These are phyloP conservation scores for Pisolithus sp. DNA, from an alignment of 768 basidiomycete genomes.

Conservation along the genomic window DNA sequence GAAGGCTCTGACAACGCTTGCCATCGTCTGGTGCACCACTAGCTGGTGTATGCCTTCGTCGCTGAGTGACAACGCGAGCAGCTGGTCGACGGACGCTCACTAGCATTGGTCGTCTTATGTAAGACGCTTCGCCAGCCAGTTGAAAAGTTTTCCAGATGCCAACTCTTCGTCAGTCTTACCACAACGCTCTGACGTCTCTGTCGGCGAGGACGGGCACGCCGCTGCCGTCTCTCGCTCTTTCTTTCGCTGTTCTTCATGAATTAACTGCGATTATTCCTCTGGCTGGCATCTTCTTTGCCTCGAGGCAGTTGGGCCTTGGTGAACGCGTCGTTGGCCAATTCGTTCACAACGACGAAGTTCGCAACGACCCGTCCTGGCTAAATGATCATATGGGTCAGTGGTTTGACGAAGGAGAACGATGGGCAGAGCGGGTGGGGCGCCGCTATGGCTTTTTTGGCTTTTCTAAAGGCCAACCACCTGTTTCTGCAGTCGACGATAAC, in stretches of 20 bases:
- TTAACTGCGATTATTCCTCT: slow-evolving; percentile 75
- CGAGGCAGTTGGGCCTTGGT: slow-evolving; percentile 63
- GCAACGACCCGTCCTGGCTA: slow-evolving; percentile 31
- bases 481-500: slow-evolving; percentile 2
- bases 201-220: slow-evolving; percentile 70
- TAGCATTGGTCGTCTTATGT: slow-evolving; percentile 23
- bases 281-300: slow-evolving; percentile 64
- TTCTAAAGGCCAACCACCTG: slow-evolving; percentile 38
- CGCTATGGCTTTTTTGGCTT: slow-evolving; percentile 81
- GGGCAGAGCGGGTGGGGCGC: slow-evolving; percentile 64
- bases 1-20: not conserved
- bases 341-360: slow-evolving; percentile 11
- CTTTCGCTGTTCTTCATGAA: slow-evolving; percentile 83
- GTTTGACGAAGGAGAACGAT: slow-evolving; percentile 72
- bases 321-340: slow-evolving; percentile 50
- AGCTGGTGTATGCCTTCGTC: not conserved
- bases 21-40: not conserved
- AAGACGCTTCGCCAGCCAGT: slow-evolving; percentile 2
- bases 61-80: slow-evolving; percentile 4
- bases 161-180: slow-evolving; percentile 30
- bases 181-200: slow-evolving; percentile 47
- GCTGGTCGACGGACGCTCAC: slow-evolving; percentile 5
- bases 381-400: slow-evolving; percentile 43
- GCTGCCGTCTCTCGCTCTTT: slow-evolving; percentile 65
- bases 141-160: slow-evolving; percentile 15